Percentiles rank a stretch among this genome's conserved stretches.
Conservation (phyloP, 129 eudicot genomes). For the Smallanthus sonchifolius region DNA sequence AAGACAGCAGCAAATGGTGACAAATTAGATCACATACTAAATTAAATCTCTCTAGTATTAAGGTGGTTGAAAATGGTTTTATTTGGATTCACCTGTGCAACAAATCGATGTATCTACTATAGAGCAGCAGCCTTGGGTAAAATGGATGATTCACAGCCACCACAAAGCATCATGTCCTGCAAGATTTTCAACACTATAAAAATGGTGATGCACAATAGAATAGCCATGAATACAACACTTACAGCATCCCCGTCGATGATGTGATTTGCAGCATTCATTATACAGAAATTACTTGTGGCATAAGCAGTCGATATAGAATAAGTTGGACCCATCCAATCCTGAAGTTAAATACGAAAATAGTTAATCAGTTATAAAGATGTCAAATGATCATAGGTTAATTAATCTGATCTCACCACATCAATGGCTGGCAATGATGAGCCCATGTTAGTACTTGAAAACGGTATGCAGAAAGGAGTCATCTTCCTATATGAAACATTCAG, state of each 20-base stretch:
- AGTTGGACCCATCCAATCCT: constrained; percentile 99
- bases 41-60: no score
- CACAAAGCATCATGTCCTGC: constrained; percentile 93
- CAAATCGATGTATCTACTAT: no score
- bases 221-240: constrained; percentile 23
- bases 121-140: no score
- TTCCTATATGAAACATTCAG: constrained; percentile 61
- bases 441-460: constrained; percentile 76
- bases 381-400: neutral
- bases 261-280: constrained; percentile 83
- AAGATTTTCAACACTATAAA: constrained; percentile 14
- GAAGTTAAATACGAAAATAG: neutral
- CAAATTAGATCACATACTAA: no score
- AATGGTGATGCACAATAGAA: neutral
- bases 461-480: constrained; percentile 85
- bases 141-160: constrained; percentile 82
- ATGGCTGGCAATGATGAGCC: constrained; percentile 94
- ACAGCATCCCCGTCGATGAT: constrained; percentile 87
- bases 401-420: constrained; percentile 57
- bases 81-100: no score
- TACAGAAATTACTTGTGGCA: constrained; percentile 92
- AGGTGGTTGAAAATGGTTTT: no score
- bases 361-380: neutral
- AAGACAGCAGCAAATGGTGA: no score
- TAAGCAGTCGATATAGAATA: constrained; percentile 93